Percentiles rank a stretch among this genome's conserved stretches.
Evolutionary conservation across 768 basidiomycete genomes (phyloP).

Genomic region (Baorangia bicolor): DNA sequence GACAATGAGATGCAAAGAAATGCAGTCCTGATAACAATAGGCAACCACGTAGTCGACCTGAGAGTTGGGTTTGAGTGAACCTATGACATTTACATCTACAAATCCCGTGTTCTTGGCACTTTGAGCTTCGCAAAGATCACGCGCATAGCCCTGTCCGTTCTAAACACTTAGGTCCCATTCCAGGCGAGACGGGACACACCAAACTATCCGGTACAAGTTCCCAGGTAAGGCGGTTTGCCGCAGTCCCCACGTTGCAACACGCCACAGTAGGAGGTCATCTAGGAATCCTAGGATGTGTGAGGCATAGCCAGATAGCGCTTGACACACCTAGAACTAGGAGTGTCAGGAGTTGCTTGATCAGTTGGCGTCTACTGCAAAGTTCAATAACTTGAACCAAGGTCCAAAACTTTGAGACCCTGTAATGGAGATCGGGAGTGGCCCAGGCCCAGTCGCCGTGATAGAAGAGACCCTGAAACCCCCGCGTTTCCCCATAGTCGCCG

Average conservation of each 20-base stretch:
- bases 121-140: conserved; percentile 20
- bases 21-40: conserved; percentile 1
- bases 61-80: not conserved
- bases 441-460: not conserved
- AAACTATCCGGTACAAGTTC: not conserved
- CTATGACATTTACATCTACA: not conserved
- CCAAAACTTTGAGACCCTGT: not conserved
- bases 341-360: not conserved
- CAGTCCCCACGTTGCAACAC: conserved; percentile 5
- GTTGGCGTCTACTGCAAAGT: not conserved
- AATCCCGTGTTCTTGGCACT: not conserved
- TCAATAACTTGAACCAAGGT: too few relatives aligned
- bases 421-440: not conserved
- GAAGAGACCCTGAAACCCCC: not conserved
- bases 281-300: not conserved
- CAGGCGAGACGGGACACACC: conserved; percentile 6
- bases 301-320: not conserved
- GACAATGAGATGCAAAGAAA: conserved; percentile 11
- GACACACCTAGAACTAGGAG: not conserved
- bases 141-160: conserved; percentile 13
- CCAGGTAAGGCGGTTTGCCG: not conserved
- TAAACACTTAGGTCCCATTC: conserved; percentile 5
- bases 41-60: not conserved
- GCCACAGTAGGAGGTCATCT: not conserved
- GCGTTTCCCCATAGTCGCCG: conserved; percentile 6